These are phyloP conservation scores for Leptographium procerum DNA, from an alignment of 2,329 filamentous ascomycete species.

Conservation along the genomic window DNA sequence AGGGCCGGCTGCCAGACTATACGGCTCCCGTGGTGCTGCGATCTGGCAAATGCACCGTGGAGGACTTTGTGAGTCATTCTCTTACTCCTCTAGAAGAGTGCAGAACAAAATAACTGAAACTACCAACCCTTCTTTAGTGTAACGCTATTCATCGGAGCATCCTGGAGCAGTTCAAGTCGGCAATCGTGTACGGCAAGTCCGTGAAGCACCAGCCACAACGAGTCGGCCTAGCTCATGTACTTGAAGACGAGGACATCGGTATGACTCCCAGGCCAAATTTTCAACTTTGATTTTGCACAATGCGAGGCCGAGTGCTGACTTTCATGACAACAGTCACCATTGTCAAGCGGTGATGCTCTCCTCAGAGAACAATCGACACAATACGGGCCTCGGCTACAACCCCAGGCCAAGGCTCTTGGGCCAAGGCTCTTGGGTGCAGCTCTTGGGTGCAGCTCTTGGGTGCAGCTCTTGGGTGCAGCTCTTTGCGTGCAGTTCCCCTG, in stretches of 20 bases:
- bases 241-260: constrained; percentile 97
- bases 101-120: too few relatives aligned
- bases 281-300: too few relatives aligned
- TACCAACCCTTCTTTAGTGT: constrained; percentile 55
- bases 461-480: too few relatives aligned
- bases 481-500: too few relatives aligned
- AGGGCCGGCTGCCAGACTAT: constrained; percentile 91
- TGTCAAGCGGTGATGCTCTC: constrained; percentile 48
- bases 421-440: background rate
- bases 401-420: background rate
- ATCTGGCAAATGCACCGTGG: constrained; percentile 72
- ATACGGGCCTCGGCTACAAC: background rate
- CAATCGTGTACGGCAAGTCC: constrained; percentile 93
- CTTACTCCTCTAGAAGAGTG: background rate
- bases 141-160: constrained; percentile 96
- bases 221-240: constrained; percentile 80
- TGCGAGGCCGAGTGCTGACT: constrained; percentile 13
- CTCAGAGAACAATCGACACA: background rate
- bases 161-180: constrained; percentile 87
- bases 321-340: constrained; percentile 41
- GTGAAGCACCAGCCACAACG: constrained; percentile 98
- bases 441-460: background rate
- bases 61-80: constrained; percentile 74
- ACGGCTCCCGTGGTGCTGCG: constrained; percentile 80
- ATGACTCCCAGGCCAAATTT: constrained; percentile 26